phyloP scores from a whole-genome alignment of 257 asterid species.

The Penstemon barbatus region DNA sequence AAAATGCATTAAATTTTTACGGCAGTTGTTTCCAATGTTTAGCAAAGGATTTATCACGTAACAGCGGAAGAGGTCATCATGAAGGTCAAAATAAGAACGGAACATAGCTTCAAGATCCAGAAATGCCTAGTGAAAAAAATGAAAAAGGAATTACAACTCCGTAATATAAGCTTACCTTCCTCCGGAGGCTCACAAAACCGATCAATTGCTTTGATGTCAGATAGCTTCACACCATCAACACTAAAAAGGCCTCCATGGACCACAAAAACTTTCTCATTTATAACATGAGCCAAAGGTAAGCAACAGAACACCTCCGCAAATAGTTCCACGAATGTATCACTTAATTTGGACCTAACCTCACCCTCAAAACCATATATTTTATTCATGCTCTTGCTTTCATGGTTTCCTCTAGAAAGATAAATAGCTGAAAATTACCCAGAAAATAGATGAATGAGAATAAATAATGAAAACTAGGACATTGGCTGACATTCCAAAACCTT shows the following conservation, averaged over 20 bases:
- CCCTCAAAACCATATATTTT: slow-evolving; percentile 99
- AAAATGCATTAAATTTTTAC: too few relatives aligned
- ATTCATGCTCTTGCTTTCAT: slow-evolving; percentile 99
- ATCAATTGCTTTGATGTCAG: slow-evolving; percentile 84
- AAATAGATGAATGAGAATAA: too few relatives aligned
- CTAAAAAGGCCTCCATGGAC: slow-evolving; percentile 99
- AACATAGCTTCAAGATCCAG: too few relatives aligned
- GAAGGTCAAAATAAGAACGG: too few relatives aligned
- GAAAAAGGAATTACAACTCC: too few relatives aligned
- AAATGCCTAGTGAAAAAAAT: too few relatives aligned
- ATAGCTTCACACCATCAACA: slow-evolving; percentile 91
- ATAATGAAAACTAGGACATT: too few relatives aligned
- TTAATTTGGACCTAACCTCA: slow-evolving; percentile 91
- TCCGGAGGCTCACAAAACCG: slow-evolving; percentile 99
- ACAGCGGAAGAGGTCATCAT: too few relatives aligned
- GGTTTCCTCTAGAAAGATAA: slow-evolving; percentile 93
- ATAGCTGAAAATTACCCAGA: slow-evolving; percentile 60
- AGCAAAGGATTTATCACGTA: too few relatives aligned
- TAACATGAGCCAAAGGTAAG: slow-evolving; percentile 92
- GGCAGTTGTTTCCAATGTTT: too few relatives aligned
- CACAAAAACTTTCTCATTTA: slow-evolving; percentile 76
- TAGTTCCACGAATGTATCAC: slow-evolving; percentile 85
- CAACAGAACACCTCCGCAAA: slow-evolving; percentile 98
- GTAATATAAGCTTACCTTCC: slow-evolving; percentile 64
- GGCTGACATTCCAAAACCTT: too few relatives aligned